Evolutionary conservation across 352 stramenopile genomes (phyloP).

Genomic region (Thalassiosira delicatula): DNA sequence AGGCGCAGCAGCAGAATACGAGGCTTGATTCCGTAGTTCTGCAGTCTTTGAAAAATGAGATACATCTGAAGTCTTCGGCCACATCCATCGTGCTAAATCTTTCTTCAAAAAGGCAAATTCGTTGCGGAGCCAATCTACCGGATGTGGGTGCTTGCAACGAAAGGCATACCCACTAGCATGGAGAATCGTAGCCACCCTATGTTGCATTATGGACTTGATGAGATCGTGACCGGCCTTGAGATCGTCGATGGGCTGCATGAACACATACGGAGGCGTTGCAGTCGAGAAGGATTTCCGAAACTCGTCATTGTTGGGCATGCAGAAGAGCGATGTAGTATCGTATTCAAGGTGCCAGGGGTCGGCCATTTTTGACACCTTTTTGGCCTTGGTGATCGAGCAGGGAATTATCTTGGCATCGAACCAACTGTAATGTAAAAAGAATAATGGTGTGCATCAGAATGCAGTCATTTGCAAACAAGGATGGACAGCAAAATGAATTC

Average conservation of each 20-base stretch:
- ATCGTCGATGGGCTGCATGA: conserved; percentile 61
- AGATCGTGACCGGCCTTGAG: conserved; percentile 31
- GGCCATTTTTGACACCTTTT: conserved; percentile 37
- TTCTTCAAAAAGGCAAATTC: conserved; percentile 22
- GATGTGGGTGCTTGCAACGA: too few species aligned
- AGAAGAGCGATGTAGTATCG: conserved; percentile 38
- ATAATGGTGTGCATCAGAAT: too few species aligned
- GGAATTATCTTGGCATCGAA: conserved; percentile 40
- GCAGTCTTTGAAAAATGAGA: conserved; percentile 42
- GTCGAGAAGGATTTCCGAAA: conserved; percentile 19
- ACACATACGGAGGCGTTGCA: conserved; percentile 35
- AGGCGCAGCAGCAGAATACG: conserved; percentile 6
- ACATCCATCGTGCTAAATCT: conserved; percentile 25
- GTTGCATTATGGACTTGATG: conserved; percentile 37
- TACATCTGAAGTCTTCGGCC: conserved; percentile 45
- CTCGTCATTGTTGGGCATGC: conserved; percentile 53
- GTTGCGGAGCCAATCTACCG: conserved; percentile 19
- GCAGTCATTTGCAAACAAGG: neutral
- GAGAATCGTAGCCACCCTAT: conserved; percentile 47
- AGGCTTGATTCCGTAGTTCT: conserved; percentile 34
- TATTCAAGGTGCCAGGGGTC: conserved; percentile 39
- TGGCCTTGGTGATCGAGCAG: conserved; percentile 43
- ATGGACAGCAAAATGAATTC: neutral
- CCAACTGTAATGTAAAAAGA: conserved; percentile 31
- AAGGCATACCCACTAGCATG: conserved; percentile 6